A percentile compares a stretch with the other conserved stretches of the same genome.
Conservation (phyloP, 2,329 filamentous ascomycete species). For the Phialophora macrospora region DNA sequence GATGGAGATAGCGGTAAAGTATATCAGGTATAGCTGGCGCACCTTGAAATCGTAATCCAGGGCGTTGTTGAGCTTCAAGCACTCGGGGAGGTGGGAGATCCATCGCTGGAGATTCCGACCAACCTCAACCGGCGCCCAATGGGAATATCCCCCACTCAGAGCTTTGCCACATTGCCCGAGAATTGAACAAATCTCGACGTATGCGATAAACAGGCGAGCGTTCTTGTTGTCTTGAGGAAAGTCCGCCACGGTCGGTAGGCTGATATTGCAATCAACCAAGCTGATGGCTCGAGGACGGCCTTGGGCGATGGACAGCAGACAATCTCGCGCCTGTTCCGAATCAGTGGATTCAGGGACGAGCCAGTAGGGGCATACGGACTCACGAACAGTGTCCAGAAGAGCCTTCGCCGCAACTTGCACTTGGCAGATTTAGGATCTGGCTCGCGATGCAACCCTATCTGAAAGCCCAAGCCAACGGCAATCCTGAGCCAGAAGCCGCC, state of each 20-base stretch:
- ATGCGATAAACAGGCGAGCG: constrained; percentile 25
- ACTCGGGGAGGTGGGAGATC: constrained; percentile 40
- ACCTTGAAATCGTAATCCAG: constrained; percentile 46
- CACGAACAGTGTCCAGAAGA: constrained; percentile 26
- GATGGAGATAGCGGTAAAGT: constrained; percentile 50
- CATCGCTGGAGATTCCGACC: constrained; percentile 45
- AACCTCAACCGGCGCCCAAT: constrained; percentile 34
- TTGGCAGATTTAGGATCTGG: constrained; percentile 11
- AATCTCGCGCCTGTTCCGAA: too few species aligned
- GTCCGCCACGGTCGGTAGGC: constrained; percentile 22
- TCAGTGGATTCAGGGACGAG: too few species aligned
- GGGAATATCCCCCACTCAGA: constrained; percentile 31
- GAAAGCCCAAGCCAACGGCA: constrained; percentile 23
- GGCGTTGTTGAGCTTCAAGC: constrained; percentile 31
- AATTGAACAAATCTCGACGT: constrained; percentile 18
- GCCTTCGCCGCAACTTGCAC: constrained; percentile 19
- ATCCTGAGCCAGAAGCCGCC: constrained; percentile 25
- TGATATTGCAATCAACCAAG: constrained; percentile 20
- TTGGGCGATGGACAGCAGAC: too few species aligned
- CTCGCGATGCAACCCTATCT: constrained; percentile 29
- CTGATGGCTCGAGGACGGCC: constrained; percentile 15
- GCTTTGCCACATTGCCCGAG: constrained; percentile 32
- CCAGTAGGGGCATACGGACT: too few species aligned
- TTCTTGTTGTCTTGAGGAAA: constrained; percentile 21
- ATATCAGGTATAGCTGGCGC: constrained; percentile 45